phyloP scores from a whole-genome alignment of 1,139 yeast genomes.

The Ashbya aceris region DNA sequence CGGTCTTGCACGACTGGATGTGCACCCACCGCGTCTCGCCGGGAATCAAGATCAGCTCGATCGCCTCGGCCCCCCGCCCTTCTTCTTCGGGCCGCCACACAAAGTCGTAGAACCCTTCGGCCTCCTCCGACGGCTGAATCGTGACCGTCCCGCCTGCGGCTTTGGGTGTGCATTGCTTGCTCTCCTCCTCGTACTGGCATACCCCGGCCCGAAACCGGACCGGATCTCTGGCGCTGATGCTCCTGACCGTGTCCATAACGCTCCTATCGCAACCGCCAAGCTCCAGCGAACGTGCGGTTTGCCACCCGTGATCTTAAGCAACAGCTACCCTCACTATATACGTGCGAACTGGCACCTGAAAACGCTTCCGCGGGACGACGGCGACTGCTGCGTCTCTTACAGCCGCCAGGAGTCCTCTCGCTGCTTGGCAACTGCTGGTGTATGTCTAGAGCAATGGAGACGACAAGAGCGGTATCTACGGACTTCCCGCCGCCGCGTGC shows the following conservation, averaged over 20 bases:
- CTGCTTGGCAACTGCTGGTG: too few species aligned
- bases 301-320: too few species aligned
- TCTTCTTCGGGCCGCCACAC: conserved; percentile 52
- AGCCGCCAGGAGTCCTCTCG: too few species aligned
- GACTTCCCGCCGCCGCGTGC: conserved; percentile 1
- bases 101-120: conserved; percentile 44
- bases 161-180: conserved; percentile 64
- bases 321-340: too few species aligned
- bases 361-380: too few species aligned
- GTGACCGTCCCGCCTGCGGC: conserved; percentile 68
- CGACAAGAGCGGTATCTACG: not conserved
- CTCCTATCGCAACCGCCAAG: too few species aligned
- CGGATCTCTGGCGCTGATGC: not conserved
- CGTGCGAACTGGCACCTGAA: too few species aligned
- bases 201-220: conserved; percentile 73
- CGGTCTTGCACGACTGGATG: conserved; percentile 64
- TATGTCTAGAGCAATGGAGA: too few species aligned
- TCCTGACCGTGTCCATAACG: too few species aligned
- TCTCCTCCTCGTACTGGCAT: conserved; percentile 62
- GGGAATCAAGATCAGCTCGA: conserved; percentile 75
- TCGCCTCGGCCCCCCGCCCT: conserved; percentile 38
- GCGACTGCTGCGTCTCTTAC: too few species aligned
- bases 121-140: conserved; percentile 44
- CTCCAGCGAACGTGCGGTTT: too few species aligned
- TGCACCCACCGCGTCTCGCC: conserved; percentile 87